Evolutionary conservation across 352 stramenopile species (phyloP).

Genomic region (Pythium phragmiticola): DNA sequence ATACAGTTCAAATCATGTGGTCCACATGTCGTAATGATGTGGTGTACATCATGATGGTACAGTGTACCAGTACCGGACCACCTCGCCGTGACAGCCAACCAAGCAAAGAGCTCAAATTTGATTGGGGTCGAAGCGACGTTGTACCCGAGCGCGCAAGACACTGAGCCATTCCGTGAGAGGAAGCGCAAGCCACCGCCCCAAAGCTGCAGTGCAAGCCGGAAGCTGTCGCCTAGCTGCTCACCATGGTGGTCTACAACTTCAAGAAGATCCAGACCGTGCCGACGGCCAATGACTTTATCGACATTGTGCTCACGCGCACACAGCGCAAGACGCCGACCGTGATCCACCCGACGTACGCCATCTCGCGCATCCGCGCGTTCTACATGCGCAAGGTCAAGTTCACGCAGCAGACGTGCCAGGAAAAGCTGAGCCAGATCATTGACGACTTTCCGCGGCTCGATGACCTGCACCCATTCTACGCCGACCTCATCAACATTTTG

Average conservation of each 20-base stretch:
- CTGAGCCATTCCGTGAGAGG: slow-evolving; percentile 17
- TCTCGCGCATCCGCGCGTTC: slow-evolving; percentile 94
- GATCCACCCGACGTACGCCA: slow-evolving; percentile 97
- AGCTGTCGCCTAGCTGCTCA: slow-evolving; percentile 9
- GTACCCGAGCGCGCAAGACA: no score
- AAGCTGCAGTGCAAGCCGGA: neutral
- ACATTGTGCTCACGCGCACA: slow-evolving; percentile 99
- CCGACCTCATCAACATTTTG: slow-evolving; percentile 99
- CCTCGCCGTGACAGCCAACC: slow-evolving; percentile 28
- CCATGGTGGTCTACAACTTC: slow-evolving; percentile 99
- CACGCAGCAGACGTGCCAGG: slow-evolving; percentile 98
- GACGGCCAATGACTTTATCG: slow-evolving; percentile 96
- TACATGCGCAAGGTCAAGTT: slow-evolving; percentile 99
- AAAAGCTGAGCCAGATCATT: slow-evolving; percentile 97
- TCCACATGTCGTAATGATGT: slow-evolving; percentile 2
- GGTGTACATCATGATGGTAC: neutral
- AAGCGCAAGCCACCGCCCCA: slow-evolving; percentile 9
- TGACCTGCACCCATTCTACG: slow-evolving; percentile 98
- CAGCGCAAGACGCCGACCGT: slow-evolving; percentile 99
- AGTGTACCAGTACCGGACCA: slow-evolving; percentile 9
- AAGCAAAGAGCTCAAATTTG: slow-evolving; percentile 11
- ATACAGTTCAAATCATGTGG: slow-evolving; percentile 2
- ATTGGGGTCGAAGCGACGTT: slow-evolving; percentile 10
- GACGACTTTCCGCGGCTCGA: slow-evolving; percentile 99
- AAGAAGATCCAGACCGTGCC: slow-evolving; percentile 99